phyloP scores from a whole-genome alignment of 495 filamentous ascomycete genomes.

The Sphaerosporella brunnea region DNA sequence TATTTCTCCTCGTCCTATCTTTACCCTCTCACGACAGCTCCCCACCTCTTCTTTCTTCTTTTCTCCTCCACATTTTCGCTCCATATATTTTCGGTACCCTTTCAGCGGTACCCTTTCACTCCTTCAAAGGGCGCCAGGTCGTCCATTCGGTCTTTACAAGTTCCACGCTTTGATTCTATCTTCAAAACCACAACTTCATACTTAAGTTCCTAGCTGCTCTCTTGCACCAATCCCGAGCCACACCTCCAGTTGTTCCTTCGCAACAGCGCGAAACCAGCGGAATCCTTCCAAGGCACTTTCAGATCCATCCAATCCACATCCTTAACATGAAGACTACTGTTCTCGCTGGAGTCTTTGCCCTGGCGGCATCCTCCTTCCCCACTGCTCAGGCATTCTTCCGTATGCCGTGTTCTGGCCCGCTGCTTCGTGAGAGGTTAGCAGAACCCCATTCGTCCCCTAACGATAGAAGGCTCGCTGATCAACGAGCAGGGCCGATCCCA shows the following conservation, averaged over 20 bases:
- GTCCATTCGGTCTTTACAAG: too few species aligned
- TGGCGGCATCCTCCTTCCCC: not conserved
- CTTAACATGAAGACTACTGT: not conserved
- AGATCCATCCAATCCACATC: not conserved
- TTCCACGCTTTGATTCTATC: too few species aligned
- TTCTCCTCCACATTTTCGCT: too few species aligned
- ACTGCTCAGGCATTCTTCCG: slow-evolving; percentile 3
- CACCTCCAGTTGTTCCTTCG: not conserved
- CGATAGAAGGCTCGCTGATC: not conserved
- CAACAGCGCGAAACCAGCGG: not conserved
- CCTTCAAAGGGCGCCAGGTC: not conserved
- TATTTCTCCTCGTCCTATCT: too few species aligned
- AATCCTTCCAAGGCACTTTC: not conserved
- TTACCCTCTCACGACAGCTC: too few species aligned
- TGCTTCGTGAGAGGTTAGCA: slow-evolving; percentile 3
- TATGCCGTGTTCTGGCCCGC: slow-evolving; percentile 4
- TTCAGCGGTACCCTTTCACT: too few species aligned
- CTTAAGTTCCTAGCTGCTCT: not conserved
- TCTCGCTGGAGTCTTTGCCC: not conserved
- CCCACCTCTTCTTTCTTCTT: too few species aligned
- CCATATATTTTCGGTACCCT: too few species aligned
- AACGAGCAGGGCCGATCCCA: slow-evolving; percentile 43
- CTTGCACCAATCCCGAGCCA: not conserved
- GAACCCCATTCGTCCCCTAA: not conserved
- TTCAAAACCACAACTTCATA: not conserved